A percentile compares a stretch with the other conserved stretches of the same genome.
These are phyloP conservation scores for Ustanciosporium gigantosporum DNA, from an alignment of 1,284 basidiomycete species.

Conservation along the genomic window DNA sequence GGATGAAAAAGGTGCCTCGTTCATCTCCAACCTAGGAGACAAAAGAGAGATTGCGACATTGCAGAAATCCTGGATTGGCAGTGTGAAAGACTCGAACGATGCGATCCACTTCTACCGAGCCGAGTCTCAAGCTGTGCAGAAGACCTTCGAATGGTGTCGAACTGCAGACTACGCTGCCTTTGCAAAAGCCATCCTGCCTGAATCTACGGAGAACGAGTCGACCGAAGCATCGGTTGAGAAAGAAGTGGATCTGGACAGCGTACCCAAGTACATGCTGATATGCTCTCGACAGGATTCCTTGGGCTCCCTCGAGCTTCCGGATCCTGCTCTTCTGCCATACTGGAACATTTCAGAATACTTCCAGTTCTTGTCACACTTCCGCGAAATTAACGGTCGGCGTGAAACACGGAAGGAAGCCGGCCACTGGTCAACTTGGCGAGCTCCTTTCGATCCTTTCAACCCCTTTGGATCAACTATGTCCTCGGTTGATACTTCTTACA, in stretches of 20 bases:
- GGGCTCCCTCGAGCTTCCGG: background rate
- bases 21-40: conserved; percentile 5
- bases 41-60: conserved; percentile 5
- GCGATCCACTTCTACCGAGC: conserved; percentile 67
- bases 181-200: conserved; percentile 14
- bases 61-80: conserved; percentile 5
- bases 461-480: conserved; percentile 5
- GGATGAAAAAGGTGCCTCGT: conserved; percentile 2
- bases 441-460: conserved; percentile 27
- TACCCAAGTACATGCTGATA: conserved; percentile 50
- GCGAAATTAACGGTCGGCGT: conserved; percentile 6
- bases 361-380: conserved; percentile 16
- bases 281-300: background rate
- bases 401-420: conserved; percentile 6
- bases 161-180: conserved; percentile 33
- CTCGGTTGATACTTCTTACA: background rate
- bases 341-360: conserved; percentile 40
- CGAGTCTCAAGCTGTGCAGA: conserved; percentile 1
- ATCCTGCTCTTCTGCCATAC: conserved; percentile 14
- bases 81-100: conserved; percentile 65
- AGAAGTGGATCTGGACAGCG: conserved; percentile 47
- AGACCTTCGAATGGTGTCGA: conserved; percentile 13
- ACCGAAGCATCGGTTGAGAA: conserved; percentile 3
- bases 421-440: conserved; percentile 23
- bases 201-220: conserved; percentile 1